phyloP scores from a whole-genome alignment of 768 basidiomycete genomes.

The Phaffia australis region DNA sequence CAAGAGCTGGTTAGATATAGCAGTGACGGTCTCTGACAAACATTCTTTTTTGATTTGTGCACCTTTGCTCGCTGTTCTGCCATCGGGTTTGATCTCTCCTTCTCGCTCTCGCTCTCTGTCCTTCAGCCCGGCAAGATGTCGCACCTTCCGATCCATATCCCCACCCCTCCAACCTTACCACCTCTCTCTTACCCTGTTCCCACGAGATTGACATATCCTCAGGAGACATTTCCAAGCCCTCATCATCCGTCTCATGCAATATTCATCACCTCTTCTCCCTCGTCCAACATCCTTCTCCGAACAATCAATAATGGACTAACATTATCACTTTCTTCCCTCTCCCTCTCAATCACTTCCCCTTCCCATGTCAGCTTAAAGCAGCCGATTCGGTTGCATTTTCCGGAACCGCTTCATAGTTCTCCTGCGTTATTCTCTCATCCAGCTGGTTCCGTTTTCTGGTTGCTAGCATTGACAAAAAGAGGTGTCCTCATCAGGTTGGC shows the following conservation, averaged over 20 bases:
- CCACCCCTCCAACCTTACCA: background rate
- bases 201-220: too few relatives aligned
- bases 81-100: background rate
- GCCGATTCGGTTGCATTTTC: slow-evolving; percentile 68
- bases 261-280: background rate
- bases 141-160: background rate
- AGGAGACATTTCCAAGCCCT: background rate
- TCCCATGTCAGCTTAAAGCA: slow-evolving; percentile 46
- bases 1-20: too few relatives aligned
- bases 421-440: slow-evolving; percentile 53
- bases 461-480: slow-evolving; percentile 56
- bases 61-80: too few relatives aligned
- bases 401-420: slow-evolving; percentile 52
- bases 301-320: slow-evolving; percentile 63
- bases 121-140: background rate
- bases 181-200: too few relatives aligned
- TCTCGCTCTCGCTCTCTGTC: background rate
- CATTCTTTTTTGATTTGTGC: too few relatives aligned
- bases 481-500: slow-evolving; percentile 66
- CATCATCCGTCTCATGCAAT: slow-evolving; percentile 13
- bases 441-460: slow-evolving; percentile 42
- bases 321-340: slow-evolving; percentile 62
- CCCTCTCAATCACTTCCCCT: slow-evolving; percentile 15
- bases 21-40: too few relatives aligned
- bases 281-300: slow-evolving; percentile 49